Conservation (phyloP, 169 alveolate species). For the Perkinsus marinus region DNA sequence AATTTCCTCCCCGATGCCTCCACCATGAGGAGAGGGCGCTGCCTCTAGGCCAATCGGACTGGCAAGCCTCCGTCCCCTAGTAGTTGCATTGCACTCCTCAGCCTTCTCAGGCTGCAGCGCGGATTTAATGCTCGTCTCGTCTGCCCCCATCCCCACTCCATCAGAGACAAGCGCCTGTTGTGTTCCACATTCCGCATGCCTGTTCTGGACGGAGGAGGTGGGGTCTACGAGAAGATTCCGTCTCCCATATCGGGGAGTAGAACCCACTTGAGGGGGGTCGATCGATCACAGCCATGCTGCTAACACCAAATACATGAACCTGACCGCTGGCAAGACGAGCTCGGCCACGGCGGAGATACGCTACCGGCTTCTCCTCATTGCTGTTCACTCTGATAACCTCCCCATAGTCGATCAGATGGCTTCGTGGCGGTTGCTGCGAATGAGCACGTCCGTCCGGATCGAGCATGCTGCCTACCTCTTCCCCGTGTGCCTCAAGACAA, state of each 20-base stretch:
- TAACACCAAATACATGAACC: background rate
- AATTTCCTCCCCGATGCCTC: background rate
- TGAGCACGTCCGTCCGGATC: background rate
- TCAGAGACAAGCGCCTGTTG: background rate
- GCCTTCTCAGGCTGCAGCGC: too few species aligned
- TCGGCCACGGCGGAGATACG: background rate
- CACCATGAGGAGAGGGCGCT: background rate
- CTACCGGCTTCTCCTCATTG: background rate
- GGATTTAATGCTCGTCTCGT: background rate
- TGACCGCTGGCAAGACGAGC: background rate
- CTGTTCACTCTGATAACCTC: background rate
- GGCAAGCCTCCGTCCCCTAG: background rate
- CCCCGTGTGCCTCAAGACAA: background rate
- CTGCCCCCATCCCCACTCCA: background rate
- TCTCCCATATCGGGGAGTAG: background rate
- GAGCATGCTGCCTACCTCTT: background rate
- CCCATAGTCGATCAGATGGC: background rate
- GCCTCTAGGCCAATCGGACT: background rate
- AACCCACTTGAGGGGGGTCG: background rate
- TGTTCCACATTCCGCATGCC: too few species aligned
- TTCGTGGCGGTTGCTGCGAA: background rate
- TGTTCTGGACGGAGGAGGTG: too few species aligned
- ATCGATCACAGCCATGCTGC: background rate
- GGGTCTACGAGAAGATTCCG: background rate
- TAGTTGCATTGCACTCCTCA: too few species aligned